Base-by-base conservation (phyloP, 2,329 filamentous ascomycete genomes). In the Pseudocercospora fuligena region DNA sequence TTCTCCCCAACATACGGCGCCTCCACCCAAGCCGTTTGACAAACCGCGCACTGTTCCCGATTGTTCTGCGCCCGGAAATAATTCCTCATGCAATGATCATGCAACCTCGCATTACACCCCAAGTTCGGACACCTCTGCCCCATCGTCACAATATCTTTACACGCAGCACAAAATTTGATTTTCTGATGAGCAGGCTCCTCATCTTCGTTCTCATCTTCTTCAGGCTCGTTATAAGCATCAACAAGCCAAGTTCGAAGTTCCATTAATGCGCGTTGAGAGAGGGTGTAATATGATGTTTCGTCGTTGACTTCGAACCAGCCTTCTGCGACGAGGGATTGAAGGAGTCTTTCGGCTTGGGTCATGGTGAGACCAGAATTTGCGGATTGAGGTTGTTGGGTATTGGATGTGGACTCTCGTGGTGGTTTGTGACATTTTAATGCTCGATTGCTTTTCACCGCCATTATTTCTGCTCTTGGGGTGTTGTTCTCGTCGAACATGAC, bases 401-500 rank as follows among this genome's bases (percentile, higher is more conserved):
- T 5, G 66, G 59, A 33, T 54, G 53, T 5, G 27, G 40, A 43
- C 8, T 68, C 76, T 74, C 16, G 75, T 0, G 81, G 74, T 4
- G 77, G 78, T 71, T 85, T 87, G 1, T 84, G 82, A 3, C 96
- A 81, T 72, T 92, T 89, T 61, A 91, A 83, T 2, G 94, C 94
- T 74, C 97, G 89, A 78, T 93, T 92, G 53, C 88, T 86, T 12
- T 88, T 91, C 3, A 98, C 82, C 3, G 92, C 93, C 87, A 97
- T 90, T 27, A 93, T 87, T 79, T 99, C 94, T 74, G 89, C 88
- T n/a, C 88, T 84, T 8, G 84, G 85, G 0, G 89, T 92, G 76
- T 98, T 98, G 81, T 93, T 89, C 21, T 88, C 90, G 70, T 96
- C 92, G 76, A 98, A 99, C 87, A 99, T 97, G 73, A 87, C 89